Percentiles rank a stretch among this genome's conserved stretches.
Conservation (phyloP, 257 asterid species). For the Solanum okadae region DNA sequence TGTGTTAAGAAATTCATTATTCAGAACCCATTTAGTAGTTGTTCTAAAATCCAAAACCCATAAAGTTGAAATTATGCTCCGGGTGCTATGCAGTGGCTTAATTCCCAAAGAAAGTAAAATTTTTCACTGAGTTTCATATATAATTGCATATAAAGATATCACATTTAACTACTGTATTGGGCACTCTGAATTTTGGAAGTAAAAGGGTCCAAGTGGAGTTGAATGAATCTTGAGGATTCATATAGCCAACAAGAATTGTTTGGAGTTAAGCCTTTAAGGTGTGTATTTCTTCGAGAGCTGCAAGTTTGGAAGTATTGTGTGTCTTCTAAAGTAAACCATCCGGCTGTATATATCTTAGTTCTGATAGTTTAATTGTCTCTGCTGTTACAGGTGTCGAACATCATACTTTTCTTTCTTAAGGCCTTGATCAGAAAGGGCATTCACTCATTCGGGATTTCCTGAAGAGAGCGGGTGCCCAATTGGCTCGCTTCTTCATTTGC, state of each 20-base stretch:
- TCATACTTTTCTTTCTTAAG: not conserved
- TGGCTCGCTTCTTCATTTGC: not conserved
- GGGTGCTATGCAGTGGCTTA: not conserved
- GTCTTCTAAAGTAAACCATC: not conserved
- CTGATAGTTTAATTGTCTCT: not conserved
- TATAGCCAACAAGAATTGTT: not conserved
- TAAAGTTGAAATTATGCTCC: not conserved
- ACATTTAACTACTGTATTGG: not conserved
- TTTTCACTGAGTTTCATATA: not conserved
- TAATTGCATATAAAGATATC: not conserved
- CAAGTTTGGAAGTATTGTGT: not conserved
- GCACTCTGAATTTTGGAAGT: not conserved
- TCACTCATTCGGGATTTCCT: constrained; percentile 1
- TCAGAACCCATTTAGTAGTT: not conserved
- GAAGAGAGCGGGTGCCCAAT: constrained; percentile 5
- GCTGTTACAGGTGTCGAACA: not conserved
- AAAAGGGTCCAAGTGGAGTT: not conserved
- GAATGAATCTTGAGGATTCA: not conserved
- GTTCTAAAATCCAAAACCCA: not conserved
- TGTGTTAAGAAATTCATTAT: not conserved
- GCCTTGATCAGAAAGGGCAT: constrained; percentile 2
- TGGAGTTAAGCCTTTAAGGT: not conserved
- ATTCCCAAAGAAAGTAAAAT: not conserved
- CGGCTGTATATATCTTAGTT: not conserved
- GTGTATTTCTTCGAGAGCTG: not conserved